These are phyloP conservation scores for Pulveroboletus frians DNA, from an alignment of 768 basidiomycete genomes.

Conservation along the genomic window DNA sequence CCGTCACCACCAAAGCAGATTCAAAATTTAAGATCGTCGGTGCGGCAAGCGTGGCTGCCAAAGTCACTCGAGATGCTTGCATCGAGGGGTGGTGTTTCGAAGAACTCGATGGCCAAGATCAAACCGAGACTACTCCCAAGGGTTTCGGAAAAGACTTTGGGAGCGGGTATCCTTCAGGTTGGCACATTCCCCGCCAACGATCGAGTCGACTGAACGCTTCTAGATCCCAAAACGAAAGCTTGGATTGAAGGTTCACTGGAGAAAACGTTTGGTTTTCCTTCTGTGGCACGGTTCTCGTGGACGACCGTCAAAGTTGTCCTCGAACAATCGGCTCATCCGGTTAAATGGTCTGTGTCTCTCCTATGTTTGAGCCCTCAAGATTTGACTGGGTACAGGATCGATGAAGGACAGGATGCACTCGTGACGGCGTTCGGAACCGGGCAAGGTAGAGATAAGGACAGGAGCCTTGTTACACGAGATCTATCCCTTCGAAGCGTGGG, in stretches of 20 bases:
- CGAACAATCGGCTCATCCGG: conserved; percentile 71
- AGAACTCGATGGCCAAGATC: conserved; percentile 39
- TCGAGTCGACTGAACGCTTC: background rate
- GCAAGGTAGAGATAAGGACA: conserved; percentile 70
- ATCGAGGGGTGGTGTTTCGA: conserved; percentile 82
- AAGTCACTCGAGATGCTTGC: conserved; percentile 91
- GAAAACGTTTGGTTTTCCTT: conserved; percentile 89
- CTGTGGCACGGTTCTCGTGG: conserved; percentile 92
- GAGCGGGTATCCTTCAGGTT: conserved; percentile 90
- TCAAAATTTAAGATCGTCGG: conserved; percentile 95
- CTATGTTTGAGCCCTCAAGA: background rate
- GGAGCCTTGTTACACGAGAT: conserved; percentile 67
- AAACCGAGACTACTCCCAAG: background rate
- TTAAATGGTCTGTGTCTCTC: conserved; percentile 64
- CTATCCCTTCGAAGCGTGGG: conserved; percentile 66
- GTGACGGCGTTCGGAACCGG: conserved; percentile 69
- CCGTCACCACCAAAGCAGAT: conserved; percentile 90
- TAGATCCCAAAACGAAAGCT: conserved; percentile 88
- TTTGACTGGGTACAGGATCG: conserved; percentile 50
- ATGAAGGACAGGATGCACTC: conserved; percentile 76
- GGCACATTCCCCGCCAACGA: background rate
- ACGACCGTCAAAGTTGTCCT: conserved; percentile 82
- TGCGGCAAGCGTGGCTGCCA: conserved; percentile 96
- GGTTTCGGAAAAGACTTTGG: conserved; percentile 46
- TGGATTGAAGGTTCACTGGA: conserved; percentile 78